phyloP scores from a whole-genome alignment of 352 stramenopile genomes.

The Pythium biforme region DNA sequence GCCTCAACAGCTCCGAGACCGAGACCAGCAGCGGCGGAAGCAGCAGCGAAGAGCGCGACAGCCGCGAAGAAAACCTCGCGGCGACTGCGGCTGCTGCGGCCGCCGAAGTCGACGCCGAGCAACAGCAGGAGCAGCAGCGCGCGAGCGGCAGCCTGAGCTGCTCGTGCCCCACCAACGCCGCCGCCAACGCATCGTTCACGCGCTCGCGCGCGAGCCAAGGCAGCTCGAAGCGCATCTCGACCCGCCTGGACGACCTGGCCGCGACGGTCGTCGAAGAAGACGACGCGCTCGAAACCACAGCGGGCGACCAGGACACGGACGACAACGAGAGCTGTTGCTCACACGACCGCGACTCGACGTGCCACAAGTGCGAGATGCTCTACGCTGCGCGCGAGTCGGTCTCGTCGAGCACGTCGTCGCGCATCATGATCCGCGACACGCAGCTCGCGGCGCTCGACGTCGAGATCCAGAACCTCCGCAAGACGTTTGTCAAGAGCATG shows the following conservation, averaged over 20 bases:
- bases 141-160: slow-evolving; percentile 15
- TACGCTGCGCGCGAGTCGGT: slow-evolving; percentile 16
- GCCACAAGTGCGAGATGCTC: slow-evolving; percentile 16
- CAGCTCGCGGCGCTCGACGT: slow-evolving; percentile 69
- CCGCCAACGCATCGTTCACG: not conserved
- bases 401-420: slow-evolving; percentile 39
- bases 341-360: slow-evolving; percentile 24
- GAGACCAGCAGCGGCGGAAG: slow-evolving; percentile 27
- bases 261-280: slow-evolving; percentile 19
- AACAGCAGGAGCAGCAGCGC: not conserved
- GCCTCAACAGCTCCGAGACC: slow-evolving; percentile 24
- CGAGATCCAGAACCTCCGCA: slow-evolving; percentile 59
- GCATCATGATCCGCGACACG: slow-evolving; percentile 57
- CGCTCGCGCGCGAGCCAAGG: slow-evolving; percentile 22
- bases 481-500: slow-evolving; percentile 60
- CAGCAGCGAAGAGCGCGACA: slow-evolving; percentile 25
- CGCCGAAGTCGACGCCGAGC: slow-evolving; percentile 15
- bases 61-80: slow-evolving; percentile 15
- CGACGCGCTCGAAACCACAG: not conserved
- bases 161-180: slow-evolving; percentile 18
- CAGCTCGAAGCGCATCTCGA: slow-evolving; percentile 30
- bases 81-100: slow-evolving; percentile 1
- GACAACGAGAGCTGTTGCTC: slow-evolving; percentile 50
- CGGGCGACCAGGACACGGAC: slow-evolving; percentile 34
- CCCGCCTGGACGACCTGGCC: slow-evolving; percentile 20